Evolutionary conservation across 2,329 filamentous ascomycete species (phyloP), one percentile per base, ranked within the genome.

Genomic region (Colletotrichum coccodes): DNA sequence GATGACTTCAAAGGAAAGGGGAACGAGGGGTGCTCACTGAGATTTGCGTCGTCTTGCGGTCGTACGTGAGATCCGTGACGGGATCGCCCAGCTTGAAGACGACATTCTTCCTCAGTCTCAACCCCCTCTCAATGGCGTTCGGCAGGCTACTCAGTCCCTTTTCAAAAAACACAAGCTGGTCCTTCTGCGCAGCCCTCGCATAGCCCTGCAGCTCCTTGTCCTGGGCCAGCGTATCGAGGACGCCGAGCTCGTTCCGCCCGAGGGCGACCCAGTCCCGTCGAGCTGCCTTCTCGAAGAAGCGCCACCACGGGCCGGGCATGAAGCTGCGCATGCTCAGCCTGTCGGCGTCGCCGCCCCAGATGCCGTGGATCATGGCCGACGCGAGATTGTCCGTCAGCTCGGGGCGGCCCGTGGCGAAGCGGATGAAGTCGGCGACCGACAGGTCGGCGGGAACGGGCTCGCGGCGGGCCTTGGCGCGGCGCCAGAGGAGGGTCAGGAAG

Each of bases 291-390:
- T 75, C 59, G 28, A 60, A 54, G 60, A 64, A 71, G 32, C 75
- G 70, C 70, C 91, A 87, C 64, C 86, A 79, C n/a, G 85, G 71
- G 75, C 84, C 84, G 0, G 83, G 64, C 30, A 79, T 72, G 11
- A 91, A 82, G 58, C 89, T 90, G 73, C 89, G 89, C 54, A 89
- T 89, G 79, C 94, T 97, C 58, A 98, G 83, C 76, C 91, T 87
- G 77, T 93, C 90, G 54, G 97, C 89, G 79, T 98, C 93, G 6
- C 96, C 96, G 26, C 95, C 96, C 79, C 97, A 97, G 67, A 98
- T 94, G 47, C 96, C 96, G 79, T 98, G 96, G 60, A 94, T 75
- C 76, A 90, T 81, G 59, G 91, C 94, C 6, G 94, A 97, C 7
- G 90, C 80, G 21, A 97, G 61, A 74, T 97, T 95, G 73, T 96